phyloP scores from a whole-genome alignment of 23 red algal species.

The Chondrus crispus region DNA sequence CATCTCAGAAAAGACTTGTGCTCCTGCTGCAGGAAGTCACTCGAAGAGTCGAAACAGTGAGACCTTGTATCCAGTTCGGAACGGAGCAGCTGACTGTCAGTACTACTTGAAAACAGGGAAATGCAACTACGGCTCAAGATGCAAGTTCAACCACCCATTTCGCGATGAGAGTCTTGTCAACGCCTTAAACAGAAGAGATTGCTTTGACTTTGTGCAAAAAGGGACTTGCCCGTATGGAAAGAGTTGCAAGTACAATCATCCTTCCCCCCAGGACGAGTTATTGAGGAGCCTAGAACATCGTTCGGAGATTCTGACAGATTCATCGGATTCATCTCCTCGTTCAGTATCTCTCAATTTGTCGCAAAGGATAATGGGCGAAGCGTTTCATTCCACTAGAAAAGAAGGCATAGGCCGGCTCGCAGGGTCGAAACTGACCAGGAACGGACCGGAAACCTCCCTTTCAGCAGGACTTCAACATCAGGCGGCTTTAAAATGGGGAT shows the following conservation, averaged over 20 bases:
- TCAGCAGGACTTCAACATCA: too few species aligned
- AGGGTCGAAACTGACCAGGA: too few species aligned
- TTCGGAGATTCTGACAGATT: not conserved
- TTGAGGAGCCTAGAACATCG: not conserved
- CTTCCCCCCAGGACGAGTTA: slow-evolving; percentile 9
- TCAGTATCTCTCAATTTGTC: not conserved
- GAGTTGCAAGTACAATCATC: slow-evolving; percentile 91
- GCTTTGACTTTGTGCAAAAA: slow-evolving; percentile 83
- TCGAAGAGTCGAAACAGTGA: not conserved
- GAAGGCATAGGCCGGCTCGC: too few species aligned
- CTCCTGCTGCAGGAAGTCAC: too few species aligned
- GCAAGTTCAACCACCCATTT: slow-evolving; percentile 86
- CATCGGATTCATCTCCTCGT: not conserved
- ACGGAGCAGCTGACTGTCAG: slow-evolving; percentile 59
- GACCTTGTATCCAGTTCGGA: slow-evolving; percentile 60
- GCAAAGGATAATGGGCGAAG: not conserved
- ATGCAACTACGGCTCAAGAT: slow-evolving; percentile 80
- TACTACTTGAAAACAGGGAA: slow-evolving; percentile 87
- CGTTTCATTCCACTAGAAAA: not conserved
- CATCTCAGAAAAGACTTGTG: too few species aligned
- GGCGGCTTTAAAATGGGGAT: too few species aligned
- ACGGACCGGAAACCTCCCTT: too few species aligned
- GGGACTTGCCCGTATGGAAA: slow-evolving; percentile 73
- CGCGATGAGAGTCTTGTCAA: slow-evolving; percentile 70
- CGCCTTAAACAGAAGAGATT: slow-evolving; percentile 78